Conservation (phyloP, 1,139 yeast genomes). For the Arxiozyma telluris region DNA sequence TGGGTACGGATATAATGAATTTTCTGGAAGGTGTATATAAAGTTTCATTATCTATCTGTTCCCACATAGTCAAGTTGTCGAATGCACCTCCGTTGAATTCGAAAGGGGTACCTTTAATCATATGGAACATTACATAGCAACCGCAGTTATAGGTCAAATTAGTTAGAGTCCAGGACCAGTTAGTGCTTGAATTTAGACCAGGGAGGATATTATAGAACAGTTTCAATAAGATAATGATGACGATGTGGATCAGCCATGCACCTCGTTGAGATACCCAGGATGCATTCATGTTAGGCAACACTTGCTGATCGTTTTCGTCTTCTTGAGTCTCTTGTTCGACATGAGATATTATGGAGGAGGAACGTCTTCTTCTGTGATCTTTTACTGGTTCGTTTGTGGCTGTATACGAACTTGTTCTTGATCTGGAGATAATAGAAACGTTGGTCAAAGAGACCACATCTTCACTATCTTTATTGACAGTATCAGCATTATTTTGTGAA, state of each 20-base stretch:
- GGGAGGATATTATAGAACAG: conserved; percentile 70
- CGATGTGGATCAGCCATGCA: conserved; percentile 91
- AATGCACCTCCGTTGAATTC: conserved; percentile 95
- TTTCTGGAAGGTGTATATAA: conserved; percentile 96
- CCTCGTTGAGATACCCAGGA: conserved; percentile 94
- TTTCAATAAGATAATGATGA: conserved; percentile 65
- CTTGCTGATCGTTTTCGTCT: conserved; percentile 84
- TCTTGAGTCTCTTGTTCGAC: conserved; percentile 90
- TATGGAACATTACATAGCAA: conserved; percentile 91
- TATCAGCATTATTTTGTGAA: not conserved
- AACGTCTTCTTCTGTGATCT: conserved; percentile 42
- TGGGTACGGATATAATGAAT: conserved; percentile 84
- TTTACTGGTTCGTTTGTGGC: conserved; percentile 30
- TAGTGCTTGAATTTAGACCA: conserved; percentile 55
- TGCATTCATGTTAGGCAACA: conserved; percentile 84
- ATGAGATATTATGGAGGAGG: conserved; percentile 70
- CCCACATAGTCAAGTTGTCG: conserved; percentile 97
- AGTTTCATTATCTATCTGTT: conserved; percentile 93
- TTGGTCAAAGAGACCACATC: conserved; percentile 1
- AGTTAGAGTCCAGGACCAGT: conserved; percentile 85
- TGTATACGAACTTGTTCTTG: conserved; percentile 8
- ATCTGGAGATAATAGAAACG: conserved; percentile 4
- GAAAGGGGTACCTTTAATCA: conserved; percentile 93
- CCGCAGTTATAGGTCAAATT: conserved; percentile 86
- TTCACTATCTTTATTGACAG: not conserved